These are phyloP conservation scores for Populus alba DNA, from an alignment of 345 rosid genomes.

Conservation along the genomic window DNA sequence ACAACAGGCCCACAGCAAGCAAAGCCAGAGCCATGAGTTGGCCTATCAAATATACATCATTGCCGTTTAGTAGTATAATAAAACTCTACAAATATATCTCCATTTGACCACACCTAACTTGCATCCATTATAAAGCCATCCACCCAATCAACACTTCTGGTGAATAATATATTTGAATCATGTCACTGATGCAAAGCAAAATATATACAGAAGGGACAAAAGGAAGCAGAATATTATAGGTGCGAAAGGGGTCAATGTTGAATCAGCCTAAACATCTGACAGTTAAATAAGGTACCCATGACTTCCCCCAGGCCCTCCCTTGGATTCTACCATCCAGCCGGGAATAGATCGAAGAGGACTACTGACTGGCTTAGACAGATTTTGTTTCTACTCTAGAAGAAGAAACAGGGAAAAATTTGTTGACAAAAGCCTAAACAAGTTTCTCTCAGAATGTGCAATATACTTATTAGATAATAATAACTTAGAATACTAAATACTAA, in stretches of 20 bases:
- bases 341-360: background rate
- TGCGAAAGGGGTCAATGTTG: background rate
- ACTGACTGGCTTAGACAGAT: background rate
- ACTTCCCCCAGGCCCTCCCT: no score
- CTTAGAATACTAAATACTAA: background rate
- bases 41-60: background rate
- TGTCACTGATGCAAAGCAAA: background rate
- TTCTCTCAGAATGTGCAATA: background rate
- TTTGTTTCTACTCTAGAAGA: background rate
- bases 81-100: background rate
- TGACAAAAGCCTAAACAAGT: background rate
- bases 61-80: background rate
- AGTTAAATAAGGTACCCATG: no score
- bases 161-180: background rate
- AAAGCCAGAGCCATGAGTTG: background rate
- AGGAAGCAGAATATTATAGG: background rate
- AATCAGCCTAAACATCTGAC: background rate
- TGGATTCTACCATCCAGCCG: no score
- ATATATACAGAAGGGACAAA: background rate
- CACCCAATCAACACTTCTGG: background rate
- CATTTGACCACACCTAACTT: background rate
- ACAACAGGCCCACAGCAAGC: background rate
- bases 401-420: background rate
- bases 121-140: background rate
- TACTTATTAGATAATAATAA: background rate